Percentiles rank a stretch among this genome's conserved stretches.
phyloP scores from a whole-genome alignment of 1,139 yeast genomes.

The Tardiomyces blankii region DNA sequence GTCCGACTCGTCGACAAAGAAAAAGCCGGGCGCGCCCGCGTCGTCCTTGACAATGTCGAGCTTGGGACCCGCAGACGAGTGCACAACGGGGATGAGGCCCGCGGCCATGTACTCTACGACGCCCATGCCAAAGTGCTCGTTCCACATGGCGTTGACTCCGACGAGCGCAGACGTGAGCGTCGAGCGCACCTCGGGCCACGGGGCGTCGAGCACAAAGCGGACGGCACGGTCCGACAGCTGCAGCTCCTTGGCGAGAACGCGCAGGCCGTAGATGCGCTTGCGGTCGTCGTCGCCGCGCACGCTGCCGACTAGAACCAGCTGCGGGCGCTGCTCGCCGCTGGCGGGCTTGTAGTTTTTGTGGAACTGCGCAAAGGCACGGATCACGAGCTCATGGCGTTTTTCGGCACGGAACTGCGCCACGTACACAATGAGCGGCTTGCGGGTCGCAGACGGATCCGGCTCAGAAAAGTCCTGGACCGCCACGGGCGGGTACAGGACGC shows the following conservation, averaged over 20 bases:
- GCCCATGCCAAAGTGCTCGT: slow-evolving; percentile 97
- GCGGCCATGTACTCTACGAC: slow-evolving; percentile 80
- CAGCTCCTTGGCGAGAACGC: slow-evolving; percentile 35
- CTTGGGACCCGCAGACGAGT: slow-evolving; percentile 91
- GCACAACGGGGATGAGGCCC: slow-evolving; percentile 81
- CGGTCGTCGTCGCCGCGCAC: slow-evolving; percentile 65
- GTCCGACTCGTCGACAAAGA: slow-evolving; percentile 61
- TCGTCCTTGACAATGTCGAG: slow-evolving; percentile 66
- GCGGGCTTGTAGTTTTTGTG: slow-evolving; percentile 11
- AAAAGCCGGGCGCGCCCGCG: slow-evolving; percentile 45
- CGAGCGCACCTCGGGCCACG: slow-evolving; percentile 49
- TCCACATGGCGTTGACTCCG: slow-evolving; percentile 98
- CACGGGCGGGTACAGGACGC: slow-evolving; percentile 77
- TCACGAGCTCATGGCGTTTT: slow-evolving; percentile 69
- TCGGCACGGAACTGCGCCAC: slow-evolving; percentile 95
- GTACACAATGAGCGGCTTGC: slow-evolving; percentile 54
- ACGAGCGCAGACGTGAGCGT: slow-evolving; percentile 50
- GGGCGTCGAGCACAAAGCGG: slow-evolving; percentile 64
- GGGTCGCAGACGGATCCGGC: slow-evolving; percentile 14
- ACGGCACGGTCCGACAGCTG: slow-evolving; percentile 40
- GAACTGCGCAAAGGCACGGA: slow-evolving; percentile 51
- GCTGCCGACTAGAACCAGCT: slow-evolving; percentile 70
- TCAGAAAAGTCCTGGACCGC: slow-evolving; percentile 46
- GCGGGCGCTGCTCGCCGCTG: slow-evolving; percentile 18
- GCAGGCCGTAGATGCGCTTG: slow-evolving; percentile 41